These are phyloP conservation scores for Aspergillus niger DNA, from an alignment of 2,329 filamentous ascomycete species.

Conservation along the genomic window DNA sequence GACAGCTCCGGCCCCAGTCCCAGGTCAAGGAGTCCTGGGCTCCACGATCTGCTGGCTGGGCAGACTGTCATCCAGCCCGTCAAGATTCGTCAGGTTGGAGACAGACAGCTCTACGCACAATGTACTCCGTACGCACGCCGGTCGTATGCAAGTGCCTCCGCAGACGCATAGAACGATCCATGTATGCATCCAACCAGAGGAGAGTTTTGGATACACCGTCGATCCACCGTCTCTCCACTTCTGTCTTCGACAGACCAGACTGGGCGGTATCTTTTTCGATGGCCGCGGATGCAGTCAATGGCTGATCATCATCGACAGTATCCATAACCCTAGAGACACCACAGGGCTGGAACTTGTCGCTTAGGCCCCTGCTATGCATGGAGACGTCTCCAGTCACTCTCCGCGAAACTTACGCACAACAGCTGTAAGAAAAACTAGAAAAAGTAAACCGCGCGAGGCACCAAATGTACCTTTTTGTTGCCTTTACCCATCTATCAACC, in stretches of 20 bases:
- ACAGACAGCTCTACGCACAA: neutral
- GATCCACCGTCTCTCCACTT: conserved; percentile 15
- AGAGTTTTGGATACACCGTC: conserved; percentile 21
- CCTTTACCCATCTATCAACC: conserved; percentile 9
- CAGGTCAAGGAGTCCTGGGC: conserved; percentile 1
- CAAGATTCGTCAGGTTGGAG: neutral
- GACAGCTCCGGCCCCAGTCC: conserved; percentile 11
- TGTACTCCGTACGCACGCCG: neutral
- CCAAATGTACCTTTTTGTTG: neutral
- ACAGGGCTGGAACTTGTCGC: conserved; percentile 16
- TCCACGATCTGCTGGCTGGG: conserved; percentile 15
- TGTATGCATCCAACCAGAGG: conserved; percentile 10
- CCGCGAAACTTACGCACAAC: conserved; percentile 3
- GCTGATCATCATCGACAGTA: conserved; percentile 17
- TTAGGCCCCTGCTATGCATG: conserved; percentile 5
- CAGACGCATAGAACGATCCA: conserved; percentile 8
- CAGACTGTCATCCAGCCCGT: neutral
- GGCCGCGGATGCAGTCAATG: conserved; percentile 8
- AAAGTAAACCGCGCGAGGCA: neutral
- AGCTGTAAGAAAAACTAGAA: neutral
- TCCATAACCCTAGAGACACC: conserved; percentile 8
- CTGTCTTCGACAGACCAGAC: conserved; percentile 10
- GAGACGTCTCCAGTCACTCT: neutral
- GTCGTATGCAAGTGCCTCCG: conserved; percentile 7
- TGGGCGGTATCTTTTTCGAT: conserved; percentile 7